Base-by-base conservation (phyloP, 2,329 filamentous ascomycete species). In the Zopfia rhizophila region DNA sequence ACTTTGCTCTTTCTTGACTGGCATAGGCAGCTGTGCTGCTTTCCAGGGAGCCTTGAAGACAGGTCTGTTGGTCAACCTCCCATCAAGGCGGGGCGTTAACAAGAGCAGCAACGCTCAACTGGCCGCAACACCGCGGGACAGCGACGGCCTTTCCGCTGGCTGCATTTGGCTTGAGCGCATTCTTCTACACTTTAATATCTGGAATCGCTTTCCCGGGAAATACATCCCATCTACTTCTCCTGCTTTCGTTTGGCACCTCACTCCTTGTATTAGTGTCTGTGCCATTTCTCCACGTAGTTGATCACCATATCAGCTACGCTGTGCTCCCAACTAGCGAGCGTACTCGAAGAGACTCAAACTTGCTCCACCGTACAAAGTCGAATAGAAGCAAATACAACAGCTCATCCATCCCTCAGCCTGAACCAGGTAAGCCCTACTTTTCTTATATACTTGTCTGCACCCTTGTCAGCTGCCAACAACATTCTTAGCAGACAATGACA, bases 141-240 rank as follows among this genome's bases (percentile, higher is more conserved):
- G 94, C 94, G 5, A 97, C 94, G 5, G 92, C 92, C 1, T 94
- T 97, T 61, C 93, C 94, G 5, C 75, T 97, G 44, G 90, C 94
- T 45, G 92, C 90, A 3, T 97, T 97, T 66, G 94, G 94, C 3
- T 76, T 99, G 45, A 97, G 92, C 68, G 94, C 94, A 42, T 94
- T 99, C 74, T 96, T 97, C 77, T 99, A 97, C 75, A 93, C 94
- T 0, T 80, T 87, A 2, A 74, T 95, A 23, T 90, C 91, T 16
- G 84, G 85, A 13, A 66, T 95, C 33, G 76, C 90, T 28, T 92
- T 96, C 65, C 89, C 90, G 2, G 90, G 91, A 27, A 85, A 95
- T 61, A 94, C 91, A 1, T 87, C 88, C 43, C 82, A 83, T 27
- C 92, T 97, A 60, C 79, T 99, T 45, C 78, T 93, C 54, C 76